Evolutionary conservation across 2,329 filamentous ascomycete species (phyloP).

Genomic region (Calonectria pauciramosa): DNA sequence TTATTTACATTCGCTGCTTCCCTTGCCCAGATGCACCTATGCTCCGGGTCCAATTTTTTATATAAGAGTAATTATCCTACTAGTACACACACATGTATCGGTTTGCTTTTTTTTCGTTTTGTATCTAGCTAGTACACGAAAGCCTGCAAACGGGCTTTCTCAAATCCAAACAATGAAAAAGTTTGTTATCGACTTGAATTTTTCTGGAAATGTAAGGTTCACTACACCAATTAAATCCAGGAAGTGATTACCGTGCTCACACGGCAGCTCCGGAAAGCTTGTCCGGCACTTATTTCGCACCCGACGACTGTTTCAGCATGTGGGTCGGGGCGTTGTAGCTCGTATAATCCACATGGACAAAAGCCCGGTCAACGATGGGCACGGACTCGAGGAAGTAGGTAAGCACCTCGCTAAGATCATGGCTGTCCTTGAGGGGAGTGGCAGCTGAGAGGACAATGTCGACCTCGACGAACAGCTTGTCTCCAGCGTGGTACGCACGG

Average conservation of each 20-base stretch:
- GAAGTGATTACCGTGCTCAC: neutral
- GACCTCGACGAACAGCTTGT: conserved; percentile 85
- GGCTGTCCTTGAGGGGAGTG: conserved; percentile 82
- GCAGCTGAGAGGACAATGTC: conserved; percentile 86
- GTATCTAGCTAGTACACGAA: conserved; percentile 2
- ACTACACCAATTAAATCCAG: neutral
- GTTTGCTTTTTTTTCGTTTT: conserved; percentile 7
- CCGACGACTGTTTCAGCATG: conserved; percentile 56
- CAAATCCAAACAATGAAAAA: neutral
- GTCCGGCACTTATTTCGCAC: conserved; percentile 31
- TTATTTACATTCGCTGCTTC: neutral
- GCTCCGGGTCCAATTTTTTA: neutral
- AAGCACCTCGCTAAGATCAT: conserved; percentile 82
- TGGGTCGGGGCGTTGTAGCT: conserved; percentile 74
- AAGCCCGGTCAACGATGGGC: conserved; percentile 80
- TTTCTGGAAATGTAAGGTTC: conserved; percentile 5
- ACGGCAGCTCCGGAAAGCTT: conserved; percentile 1
- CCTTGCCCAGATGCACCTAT: too few species aligned
- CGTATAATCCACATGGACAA: conserved; percentile 76
- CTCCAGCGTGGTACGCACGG: conserved; percentile 87
- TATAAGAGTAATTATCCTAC: conserved; percentile 12
- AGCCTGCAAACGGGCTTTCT: neutral
- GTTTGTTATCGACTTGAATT: neutral
- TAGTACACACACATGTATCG: conserved; percentile 7
- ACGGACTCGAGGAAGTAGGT: conserved; percentile 90